Evolutionary conservation across 805 yeast genomes (phyloP).

Genomic region (Teunomyces atbi): DNA sequence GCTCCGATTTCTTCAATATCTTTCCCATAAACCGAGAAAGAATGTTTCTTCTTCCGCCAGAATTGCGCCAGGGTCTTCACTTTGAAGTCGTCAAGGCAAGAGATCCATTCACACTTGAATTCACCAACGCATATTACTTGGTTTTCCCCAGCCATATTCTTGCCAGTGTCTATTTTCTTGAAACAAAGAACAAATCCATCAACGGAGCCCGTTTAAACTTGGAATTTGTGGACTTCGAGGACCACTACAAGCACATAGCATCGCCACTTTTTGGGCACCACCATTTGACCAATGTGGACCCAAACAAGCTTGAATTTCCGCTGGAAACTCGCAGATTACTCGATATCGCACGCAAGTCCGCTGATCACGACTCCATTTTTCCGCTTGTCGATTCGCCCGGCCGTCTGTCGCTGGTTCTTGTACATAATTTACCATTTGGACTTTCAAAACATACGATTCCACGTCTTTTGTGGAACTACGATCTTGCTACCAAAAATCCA

Average conservation of each 20-base stretch:
- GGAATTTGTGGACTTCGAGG: conserved; percentile 40
- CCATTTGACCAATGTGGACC: neutral
- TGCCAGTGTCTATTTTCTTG: conserved; percentile 53
- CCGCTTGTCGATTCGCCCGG: conserved; percentile 6
- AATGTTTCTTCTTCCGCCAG: conserved; percentile 21
- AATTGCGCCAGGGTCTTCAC: conserved; percentile 20
- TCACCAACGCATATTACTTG: conserved; percentile 52
- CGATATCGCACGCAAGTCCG: neutral
- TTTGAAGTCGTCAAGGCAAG: conserved; percentile 51
- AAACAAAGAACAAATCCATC: conserved; percentile 46
- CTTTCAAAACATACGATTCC: conserved; percentile 36
- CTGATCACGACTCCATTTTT: neutral
- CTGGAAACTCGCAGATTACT: conserved; percentile 1
- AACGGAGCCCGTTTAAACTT: conserved; percentile 51
- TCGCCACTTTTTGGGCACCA: conserved; percentile 27
- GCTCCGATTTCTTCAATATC: conserved; percentile 39
- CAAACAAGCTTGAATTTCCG: neutral
- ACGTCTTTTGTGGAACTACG: conserved; percentile 49
- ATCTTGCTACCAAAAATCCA: conserved; percentile 26
- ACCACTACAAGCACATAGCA: conserved; percentile 24
- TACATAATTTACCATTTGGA: conserved; percentile 48
- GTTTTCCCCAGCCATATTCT: conserved; percentile 46
- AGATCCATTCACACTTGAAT: conserved; percentile 41
- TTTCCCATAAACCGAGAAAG: conserved; percentile 36
- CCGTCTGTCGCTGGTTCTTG: conserved; percentile 32